Conservation (phyloP, 2,329 filamentous ascomycete genomes). For the Cladorrhinum sp. region DNA sequence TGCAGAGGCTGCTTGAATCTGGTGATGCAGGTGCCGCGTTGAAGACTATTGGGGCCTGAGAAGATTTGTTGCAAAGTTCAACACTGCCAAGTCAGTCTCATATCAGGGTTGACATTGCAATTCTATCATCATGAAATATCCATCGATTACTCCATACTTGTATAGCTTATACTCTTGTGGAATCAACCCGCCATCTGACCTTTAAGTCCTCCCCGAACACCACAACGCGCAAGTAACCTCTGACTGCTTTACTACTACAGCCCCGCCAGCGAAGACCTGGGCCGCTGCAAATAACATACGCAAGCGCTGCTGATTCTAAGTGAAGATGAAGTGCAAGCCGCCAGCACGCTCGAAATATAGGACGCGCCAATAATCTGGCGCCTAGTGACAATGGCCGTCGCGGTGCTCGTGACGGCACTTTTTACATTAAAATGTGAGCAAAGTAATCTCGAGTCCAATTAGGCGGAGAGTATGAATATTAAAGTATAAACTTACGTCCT, state of each 20-base stretch:
- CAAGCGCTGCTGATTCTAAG: not conserved
- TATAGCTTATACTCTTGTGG: too few relatives aligned
- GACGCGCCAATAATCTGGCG: constrained; percentile 1
- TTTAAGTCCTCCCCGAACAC: too few relatives aligned
- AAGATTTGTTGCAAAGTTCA: not conserved
- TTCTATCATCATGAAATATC: not conserved
- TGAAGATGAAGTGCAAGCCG: not conserved
- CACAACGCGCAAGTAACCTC: too few relatives aligned
- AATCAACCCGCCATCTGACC: too few relatives aligned
- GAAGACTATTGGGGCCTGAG: constrained; percentile 12
- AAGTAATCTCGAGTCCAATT: not conserved
- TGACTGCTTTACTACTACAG: too few relatives aligned
- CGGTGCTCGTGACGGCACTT: not conserved
- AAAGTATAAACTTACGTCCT: not conserved
- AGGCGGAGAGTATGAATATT: too few relatives aligned
- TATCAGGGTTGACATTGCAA: not conserved
- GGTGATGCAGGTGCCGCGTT: constrained; percentile 23
- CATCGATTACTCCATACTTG: not conserved
- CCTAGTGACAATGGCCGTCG: not conserved
- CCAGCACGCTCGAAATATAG: not conserved
- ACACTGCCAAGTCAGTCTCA: too few relatives aligned
- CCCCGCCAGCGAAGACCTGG: not conserved
- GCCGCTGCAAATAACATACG: not conserved
- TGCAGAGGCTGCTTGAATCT: constrained; percentile 32
- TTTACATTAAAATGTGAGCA: not conserved